These are phyloP conservation scores for Cordyceps fumosorosea DNA, from an alignment of 2,329 filamentous ascomycete genomes.

Conservation along the genomic window DNA sequence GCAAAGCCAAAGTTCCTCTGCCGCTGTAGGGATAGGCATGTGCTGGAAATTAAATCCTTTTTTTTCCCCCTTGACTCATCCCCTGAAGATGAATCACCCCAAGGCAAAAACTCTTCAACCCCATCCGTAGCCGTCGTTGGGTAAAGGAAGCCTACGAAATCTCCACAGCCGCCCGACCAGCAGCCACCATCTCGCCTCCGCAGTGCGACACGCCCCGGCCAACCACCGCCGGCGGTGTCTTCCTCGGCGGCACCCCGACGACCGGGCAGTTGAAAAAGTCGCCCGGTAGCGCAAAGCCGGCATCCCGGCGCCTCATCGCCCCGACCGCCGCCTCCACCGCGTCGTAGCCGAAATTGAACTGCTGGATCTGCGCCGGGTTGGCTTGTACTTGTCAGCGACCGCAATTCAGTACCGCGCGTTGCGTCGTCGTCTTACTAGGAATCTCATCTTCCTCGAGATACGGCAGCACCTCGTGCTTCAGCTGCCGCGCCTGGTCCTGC, in stretches of 20 bases:
- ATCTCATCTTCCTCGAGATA: conserved; percentile 24
- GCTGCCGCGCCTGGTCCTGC: conserved; percentile 24
- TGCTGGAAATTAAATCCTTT: too few species aligned
- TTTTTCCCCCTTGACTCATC: too few species aligned
- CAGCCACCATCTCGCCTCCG: background rate
- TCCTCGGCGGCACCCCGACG: conserved; percentile 11
- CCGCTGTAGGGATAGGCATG: too few species aligned
- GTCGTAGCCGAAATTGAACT: conserved; percentile 19
- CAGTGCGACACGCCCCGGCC: background rate
- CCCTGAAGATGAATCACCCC: too few species aligned
- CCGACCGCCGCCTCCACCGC: conserved; percentile 15
- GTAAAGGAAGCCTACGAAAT: background rate
- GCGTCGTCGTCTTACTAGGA: conserved; percentile 20
- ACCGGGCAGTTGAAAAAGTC: conserved; percentile 20
- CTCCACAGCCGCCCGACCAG: background rate
- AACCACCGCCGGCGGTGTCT: background rate
- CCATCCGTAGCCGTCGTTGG: too few species aligned
- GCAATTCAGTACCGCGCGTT: too few species aligned
- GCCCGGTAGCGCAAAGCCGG: conserved; percentile 15
- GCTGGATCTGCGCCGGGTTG: conserved; percentile 9
- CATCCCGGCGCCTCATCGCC: conserved; percentile 17
- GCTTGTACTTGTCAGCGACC: background rate
- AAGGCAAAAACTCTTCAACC: too few species aligned
- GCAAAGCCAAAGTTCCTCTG: too few species aligned
- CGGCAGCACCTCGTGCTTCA: conserved; percentile 22